These are phyloP conservation scores for Candida coquimbonensis DNA, from an alignment of 805 yeast genomes.

Conservation along the genomic window DNA sequence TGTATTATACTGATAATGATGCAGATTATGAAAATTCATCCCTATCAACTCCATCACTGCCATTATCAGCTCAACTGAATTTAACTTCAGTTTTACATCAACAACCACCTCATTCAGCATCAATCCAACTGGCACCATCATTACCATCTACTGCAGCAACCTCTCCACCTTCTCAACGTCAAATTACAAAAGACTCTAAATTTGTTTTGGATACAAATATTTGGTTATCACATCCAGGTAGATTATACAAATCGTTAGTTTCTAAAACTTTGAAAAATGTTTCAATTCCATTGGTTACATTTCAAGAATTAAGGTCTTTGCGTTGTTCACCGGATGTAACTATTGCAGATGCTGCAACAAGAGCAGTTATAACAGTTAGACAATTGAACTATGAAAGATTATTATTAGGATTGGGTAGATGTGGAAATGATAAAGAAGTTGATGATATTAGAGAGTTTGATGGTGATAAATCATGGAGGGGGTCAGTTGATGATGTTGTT, in stretches of 20 bases:
- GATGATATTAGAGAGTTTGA: constrained; percentile 73
- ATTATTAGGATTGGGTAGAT: constrained; percentile 36
- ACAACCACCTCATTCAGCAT: background rate
- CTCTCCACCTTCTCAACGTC: constrained; percentile 6
- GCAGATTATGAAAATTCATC: constrained; percentile 15
- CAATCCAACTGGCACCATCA: background rate
- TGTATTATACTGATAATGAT: constrained; percentile 13
- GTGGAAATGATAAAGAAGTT: constrained; percentile 52
- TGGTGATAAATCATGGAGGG: constrained; percentile 64
- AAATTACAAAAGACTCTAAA: constrained; percentile 29
- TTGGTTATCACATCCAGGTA: constrained; percentile 78
- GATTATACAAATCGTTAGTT: constrained; percentile 60
- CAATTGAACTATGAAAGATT: constrained; percentile 53
- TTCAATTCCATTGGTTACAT: constrained; percentile 66
- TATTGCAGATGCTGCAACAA: constrained; percentile 72
- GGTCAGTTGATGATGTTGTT: constrained; percentile 64
- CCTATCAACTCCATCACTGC: constrained; percentile 9
- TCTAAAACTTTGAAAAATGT: constrained; percentile 46
- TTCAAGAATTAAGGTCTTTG: constrained; percentile 68
- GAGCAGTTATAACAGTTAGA: constrained; percentile 69
- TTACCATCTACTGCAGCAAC: constrained; percentile 1
- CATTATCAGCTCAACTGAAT: constrained; percentile 7
- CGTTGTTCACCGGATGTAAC: constrained; percentile 66
- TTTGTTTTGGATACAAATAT: constrained; percentile 70
- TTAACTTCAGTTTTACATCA: constrained; percentile 4